Conservation (phyloP, 768 basidiomycete genomes). For the Cystofilobasidium macerans region DNA sequence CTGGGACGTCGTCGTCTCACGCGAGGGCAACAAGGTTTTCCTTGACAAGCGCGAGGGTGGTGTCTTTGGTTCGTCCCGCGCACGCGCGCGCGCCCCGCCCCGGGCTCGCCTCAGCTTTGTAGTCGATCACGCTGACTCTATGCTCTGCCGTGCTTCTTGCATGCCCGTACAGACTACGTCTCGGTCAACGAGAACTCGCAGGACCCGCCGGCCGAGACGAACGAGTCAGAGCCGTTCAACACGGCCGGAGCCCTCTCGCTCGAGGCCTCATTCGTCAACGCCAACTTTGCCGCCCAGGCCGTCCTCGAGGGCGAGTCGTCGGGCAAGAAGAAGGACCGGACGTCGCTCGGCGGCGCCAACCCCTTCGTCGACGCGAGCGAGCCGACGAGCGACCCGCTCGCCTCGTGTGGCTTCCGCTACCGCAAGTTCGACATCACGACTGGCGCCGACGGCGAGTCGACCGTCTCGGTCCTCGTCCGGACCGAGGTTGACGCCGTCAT, state of each 20-base stretch:
- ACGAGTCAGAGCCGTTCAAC: slow-evolving; percentile 76
- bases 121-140: slow-evolving; percentile 36
- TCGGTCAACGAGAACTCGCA: slow-evolving; percentile 98
- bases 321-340: slow-evolving; percentile 46
- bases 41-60: slow-evolving; percentile 91
- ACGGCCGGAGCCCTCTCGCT: slow-evolving; percentile 83
- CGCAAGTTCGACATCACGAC: slow-evolving; percentile 86
- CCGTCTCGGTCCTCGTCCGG: slow-evolving; percentile 71
- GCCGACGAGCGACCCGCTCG: slow-evolving; percentile 67
- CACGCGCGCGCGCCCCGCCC: background rate
- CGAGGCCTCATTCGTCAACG: slow-evolving; percentile 98
- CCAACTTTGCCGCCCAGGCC: slow-evolving; percentile 94
- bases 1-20: slow-evolving; percentile 94
- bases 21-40: slow-evolving; percentile 85
- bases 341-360: slow-evolving; percentile 75
- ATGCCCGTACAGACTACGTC: slow-evolving; percentile 54
- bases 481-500: slow-evolving; percentile 91
- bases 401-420: slow-evolving; percentile 93
- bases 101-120: slow-evolving; percentile 44
- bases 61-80: slow-evolving; percentile 52
- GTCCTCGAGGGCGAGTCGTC: slow-evolving; percentile 52
- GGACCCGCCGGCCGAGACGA: slow-evolving; percentile 78
- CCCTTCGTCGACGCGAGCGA: slow-evolving; percentile 87
- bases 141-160: no score
- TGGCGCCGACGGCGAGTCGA: slow-evolving; percentile 65